These are phyloP conservation scores for Rhexocercosporidium sp. DNA, from an alignment of 2,329 filamentous ascomycete genomes.

Conservation along the genomic window DNA sequence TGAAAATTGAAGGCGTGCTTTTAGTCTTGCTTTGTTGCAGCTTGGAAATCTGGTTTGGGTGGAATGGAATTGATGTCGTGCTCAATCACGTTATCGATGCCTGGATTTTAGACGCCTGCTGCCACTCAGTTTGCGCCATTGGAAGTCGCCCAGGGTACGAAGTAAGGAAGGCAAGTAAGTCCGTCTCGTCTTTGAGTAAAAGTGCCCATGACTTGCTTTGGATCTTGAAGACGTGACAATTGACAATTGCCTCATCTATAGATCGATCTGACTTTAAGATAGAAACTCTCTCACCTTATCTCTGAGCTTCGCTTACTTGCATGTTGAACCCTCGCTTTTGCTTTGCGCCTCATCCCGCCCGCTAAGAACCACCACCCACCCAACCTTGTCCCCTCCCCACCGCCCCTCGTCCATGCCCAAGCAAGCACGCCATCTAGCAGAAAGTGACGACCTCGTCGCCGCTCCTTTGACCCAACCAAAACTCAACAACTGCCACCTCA, in stretches of 20 bases:
- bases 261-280: too few species aligned
- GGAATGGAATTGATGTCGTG: not conserved
- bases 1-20: not conserved
- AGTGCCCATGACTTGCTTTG: not conserved
- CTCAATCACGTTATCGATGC: constrained; percentile 15
- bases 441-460: constrained; percentile 30
- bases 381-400: not conserved
- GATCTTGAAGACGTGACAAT: too few species aligned
- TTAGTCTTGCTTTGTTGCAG: not conserved
- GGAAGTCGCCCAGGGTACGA: too few species aligned
- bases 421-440: constrained; percentile 31
- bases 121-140: constrained; percentile 20
- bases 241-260: too few species aligned
- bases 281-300: too few species aligned
- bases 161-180: too few species aligned
- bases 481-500: not conserved
- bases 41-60: not conserved
- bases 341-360: not conserved
- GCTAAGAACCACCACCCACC: not conserved
- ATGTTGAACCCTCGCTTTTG: too few species aligned
- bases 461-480: not conserved
- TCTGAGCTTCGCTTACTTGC: too few species aligned
- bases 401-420: not conserved
- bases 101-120: constrained; percentile 1
- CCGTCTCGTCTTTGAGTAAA: constrained; percentile 1